phyloP scores from a whole-genome alignment of 805 yeast species.

The Pichia eremophila region DNA sequence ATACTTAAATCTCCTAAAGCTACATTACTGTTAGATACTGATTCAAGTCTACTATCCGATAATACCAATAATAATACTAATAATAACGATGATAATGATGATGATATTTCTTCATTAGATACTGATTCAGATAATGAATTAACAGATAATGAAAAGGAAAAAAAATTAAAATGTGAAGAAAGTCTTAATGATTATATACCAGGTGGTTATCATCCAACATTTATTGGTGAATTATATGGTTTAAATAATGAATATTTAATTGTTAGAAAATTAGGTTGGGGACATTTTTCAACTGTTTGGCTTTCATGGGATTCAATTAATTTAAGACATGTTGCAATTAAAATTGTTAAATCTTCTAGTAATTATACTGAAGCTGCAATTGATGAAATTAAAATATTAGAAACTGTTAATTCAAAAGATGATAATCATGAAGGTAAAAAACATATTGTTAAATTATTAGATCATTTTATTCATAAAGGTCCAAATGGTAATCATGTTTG shows the following conservation, averaged over 20 bases:
- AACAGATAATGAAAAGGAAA: conserved; percentile 14
- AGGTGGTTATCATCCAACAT: conserved; percentile 62
- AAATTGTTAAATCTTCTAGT: conserved; percentile 46
- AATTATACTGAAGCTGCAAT: conserved; percentile 54
- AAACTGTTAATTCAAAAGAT: conserved; percentile 23
- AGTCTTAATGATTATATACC: conserved; percentile 40
- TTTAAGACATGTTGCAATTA: conserved; percentile 48
- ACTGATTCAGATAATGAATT: conserved; percentile 17
- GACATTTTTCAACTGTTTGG: conserved; percentile 70
- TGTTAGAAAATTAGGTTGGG: conserved; percentile 59
- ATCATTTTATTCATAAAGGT: conserved; percentile 47
- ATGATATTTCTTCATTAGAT: neutral
- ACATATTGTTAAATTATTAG: conserved; percentile 44
- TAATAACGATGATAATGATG: neutral
- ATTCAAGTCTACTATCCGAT: neutral
- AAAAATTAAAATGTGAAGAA: conserved; percentile 36
- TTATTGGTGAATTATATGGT: conserved; percentile 45
- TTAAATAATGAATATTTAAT: conserved; percentile 35
- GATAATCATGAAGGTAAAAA: conserved; percentile 39
- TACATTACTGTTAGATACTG: neutral
- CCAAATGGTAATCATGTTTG: conserved; percentile 59
- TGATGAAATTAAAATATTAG: conserved; percentile 49
- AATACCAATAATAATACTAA: too few relatives aligned
- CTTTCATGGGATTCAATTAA: conserved; percentile 34
- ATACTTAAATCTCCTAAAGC: neutral